Evolutionary conservation across 1,284 basidiomycete genomes (phyloP).

Genomic region (Cryptococcus sp.): DNA sequence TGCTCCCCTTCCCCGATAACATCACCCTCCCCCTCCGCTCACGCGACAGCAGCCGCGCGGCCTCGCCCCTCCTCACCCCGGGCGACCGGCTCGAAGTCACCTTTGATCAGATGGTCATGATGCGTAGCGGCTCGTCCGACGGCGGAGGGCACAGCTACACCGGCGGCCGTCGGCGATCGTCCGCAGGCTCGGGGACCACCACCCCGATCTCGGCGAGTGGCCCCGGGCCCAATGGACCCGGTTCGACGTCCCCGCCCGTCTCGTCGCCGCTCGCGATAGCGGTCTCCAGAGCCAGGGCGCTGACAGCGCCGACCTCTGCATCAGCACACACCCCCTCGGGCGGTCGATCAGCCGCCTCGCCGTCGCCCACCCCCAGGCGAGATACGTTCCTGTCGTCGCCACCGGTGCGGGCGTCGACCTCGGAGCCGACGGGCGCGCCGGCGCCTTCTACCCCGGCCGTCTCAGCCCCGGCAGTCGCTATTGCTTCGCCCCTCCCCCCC

Average conservation of each 20-base stretch:
- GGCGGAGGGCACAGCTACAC: constrained; percentile 2
- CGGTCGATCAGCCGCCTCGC: neutral
- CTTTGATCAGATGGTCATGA: constrained; percentile 17
- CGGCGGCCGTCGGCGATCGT: neutral
- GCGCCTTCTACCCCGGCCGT: neutral
- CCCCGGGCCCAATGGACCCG: neutral
- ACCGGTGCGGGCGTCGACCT: constrained; percentile 1
- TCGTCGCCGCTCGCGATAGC: constrained; percentile 14
- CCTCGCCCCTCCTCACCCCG: constrained; percentile 17
- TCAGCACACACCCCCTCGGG: neutral
- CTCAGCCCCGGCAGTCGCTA: constrained; percentile 4
- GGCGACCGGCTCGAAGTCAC: constrained; percentile 14
- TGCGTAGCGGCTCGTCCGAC: constrained; percentile 12
- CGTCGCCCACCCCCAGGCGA: neutral
- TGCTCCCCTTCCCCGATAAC: constrained; percentile 32
- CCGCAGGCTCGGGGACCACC: neutral
- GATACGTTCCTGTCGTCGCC: neutral
- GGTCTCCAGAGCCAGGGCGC: constrained; percentile 9
- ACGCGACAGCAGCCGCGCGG: constrained; percentile 20
- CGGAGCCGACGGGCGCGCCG: neutral
- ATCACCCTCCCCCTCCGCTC: constrained; percentile 14
- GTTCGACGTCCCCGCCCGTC: constrained; percentile 12
- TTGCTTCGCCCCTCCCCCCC: constrained; percentile 2
- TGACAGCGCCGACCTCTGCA: constrained; percentile 6
- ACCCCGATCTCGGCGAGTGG: neutral